Base-by-base conservation (phyloP, 2,329 filamentous ascomycete species). In the Dryadomyces sulphureus region DNA sequence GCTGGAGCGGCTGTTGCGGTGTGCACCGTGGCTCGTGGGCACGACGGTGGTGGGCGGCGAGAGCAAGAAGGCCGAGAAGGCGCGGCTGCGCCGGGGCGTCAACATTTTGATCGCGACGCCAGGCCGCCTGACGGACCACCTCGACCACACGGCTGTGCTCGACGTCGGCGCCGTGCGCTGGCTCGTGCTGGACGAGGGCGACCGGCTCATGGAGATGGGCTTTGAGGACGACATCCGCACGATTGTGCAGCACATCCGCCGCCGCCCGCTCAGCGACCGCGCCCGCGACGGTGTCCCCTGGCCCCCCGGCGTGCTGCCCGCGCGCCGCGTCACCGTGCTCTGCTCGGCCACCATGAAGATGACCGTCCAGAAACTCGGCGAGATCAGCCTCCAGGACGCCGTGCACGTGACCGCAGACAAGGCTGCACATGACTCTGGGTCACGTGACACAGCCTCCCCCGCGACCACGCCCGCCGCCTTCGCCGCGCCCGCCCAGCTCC, bases 291-390 rank as follows among this genome's bases (percentile, higher is more conserved):
- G 72, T 5, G 65, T 72, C 4, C 62, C 66, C 2, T 69, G 81
- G 34, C 50, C 50, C 8, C 75, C 75, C 4, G 73, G 73, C 17
- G 68, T 82, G 4, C 70, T 94, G 7, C 81, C 87, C 0, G 77
- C 77, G 45, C 75, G 88, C 52, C 77, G 89, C 47, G 81, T 86
- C 2, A 96, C 92, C 0, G 73, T 98, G 4, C 73, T 98, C 3
- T 98, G 92, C 62, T 98, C 92, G 4, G 92, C 92, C 3, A 98
- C 92, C 0, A 84, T 98, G 80, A 95, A 95, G 66, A 89, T 94
- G 79, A 92, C 90, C 55, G 92, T 96, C 1, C 89, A 96, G 60
- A 83, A 84, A 54, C 68, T 98, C 6, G 89, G 90, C 38, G 88
- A 95, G 58, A 94, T 96, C 65, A 94, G 88, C 67, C 69, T 98